Evolutionary conservation across 495 filamentous ascomycete genomes (phyloP), one percentile per base, ranked within the genome.

Genomic region (Trichoderma parareesei): DNA sequence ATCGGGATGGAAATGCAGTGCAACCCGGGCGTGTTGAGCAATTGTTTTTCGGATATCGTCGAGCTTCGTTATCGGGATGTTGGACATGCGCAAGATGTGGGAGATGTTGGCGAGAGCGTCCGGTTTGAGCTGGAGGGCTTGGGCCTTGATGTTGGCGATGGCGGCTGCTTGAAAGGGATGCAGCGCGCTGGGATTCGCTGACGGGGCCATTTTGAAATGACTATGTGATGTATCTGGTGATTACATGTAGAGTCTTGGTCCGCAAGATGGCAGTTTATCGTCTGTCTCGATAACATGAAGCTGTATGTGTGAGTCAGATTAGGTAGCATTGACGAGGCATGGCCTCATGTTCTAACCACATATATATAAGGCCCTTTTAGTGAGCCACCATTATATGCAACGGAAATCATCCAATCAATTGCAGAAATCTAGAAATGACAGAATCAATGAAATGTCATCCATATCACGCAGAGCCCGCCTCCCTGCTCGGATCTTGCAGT

Each of bases 401-500:
- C 27, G 27, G 27, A 27, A 27, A 27, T 27, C 27, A 27, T 27
- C 27, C 27, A 2, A 27, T 27, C 27, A 1, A 27, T 27, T 27
- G 27, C 27, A 27, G 27, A 27, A 27, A 27, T 27, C 27, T 27
- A 27, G 27, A 27, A 27, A 1, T 27, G 27, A 27, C 27, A 27
- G 27, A 27, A 27, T 2, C 27, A 27, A 27, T 27, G 27, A 27
- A 27, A 27, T 27, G 27, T 27, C 27, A 53, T 8, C 16, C 5
- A 53, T 7, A 3, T 4, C 8, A 9, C 10, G 53, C 27, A 37
- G 18, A 37, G 9, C 53, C 53, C 14, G 53, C 53, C 27, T 11
- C 14, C 37, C 53, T 38, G 7, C 37, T 57, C 11, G 68, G 72
- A 66, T 78, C 71, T 44, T 71, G 68, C 7, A 78, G 57, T 59